Evolutionary conservation across 2,329 filamentous ascomycete species (phyloP).

Genomic region (Fusarium buxicola): DNA sequence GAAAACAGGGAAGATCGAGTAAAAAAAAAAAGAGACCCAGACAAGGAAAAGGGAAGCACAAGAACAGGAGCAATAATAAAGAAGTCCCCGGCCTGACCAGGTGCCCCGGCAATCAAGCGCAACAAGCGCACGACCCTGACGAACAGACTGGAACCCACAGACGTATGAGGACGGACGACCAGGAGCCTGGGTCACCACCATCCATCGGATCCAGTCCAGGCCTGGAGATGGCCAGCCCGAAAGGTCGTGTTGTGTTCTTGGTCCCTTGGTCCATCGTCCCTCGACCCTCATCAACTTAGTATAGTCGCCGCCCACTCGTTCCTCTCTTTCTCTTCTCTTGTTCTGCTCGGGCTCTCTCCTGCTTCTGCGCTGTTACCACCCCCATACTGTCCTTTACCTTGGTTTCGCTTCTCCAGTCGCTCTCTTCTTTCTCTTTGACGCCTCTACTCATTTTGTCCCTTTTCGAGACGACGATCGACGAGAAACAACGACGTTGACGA

Average conservation of each 20-base stretch:
- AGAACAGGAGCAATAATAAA: conserved; percentile 15
- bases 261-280: conserved; percentile 7
- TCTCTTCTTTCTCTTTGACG: conserved; percentile 27
- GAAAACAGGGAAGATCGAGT: conserved; percentile 13
- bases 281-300: conserved; percentile 36
- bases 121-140: conserved; percentile 14
- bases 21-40: background rate
- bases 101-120: conserved; percentile 28
- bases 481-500: conserved; percentile 38
- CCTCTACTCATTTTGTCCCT: conserved; percentile 24
- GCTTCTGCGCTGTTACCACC: conserved; percentile 19
- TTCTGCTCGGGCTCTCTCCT: conserved; percentile 27
- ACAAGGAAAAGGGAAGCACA: conserved; percentile 11
- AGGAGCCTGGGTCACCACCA: conserved; percentile 24
- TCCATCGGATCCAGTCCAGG: conserved; percentile 17
- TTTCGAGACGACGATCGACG: conserved; percentile 33
- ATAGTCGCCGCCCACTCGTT: conserved; percentile 37
- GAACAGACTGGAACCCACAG: conserved; percentile 21
- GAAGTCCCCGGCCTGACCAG: conserved; percentile 8
- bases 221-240: conserved; percentile 13
- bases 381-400: conserved; percentile 33
- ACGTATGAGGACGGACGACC: conserved; percentile 6
- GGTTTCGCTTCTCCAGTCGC: conserved; percentile 14
- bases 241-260: conserved; percentile 20
- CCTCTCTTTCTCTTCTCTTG: conserved; percentile 26